A percentile compares a stretch with the other conserved stretches of the same genome.
phyloP scores from a whole-genome alignment of 139 green algal species.

The Zygnema cylindricum region DNA sequence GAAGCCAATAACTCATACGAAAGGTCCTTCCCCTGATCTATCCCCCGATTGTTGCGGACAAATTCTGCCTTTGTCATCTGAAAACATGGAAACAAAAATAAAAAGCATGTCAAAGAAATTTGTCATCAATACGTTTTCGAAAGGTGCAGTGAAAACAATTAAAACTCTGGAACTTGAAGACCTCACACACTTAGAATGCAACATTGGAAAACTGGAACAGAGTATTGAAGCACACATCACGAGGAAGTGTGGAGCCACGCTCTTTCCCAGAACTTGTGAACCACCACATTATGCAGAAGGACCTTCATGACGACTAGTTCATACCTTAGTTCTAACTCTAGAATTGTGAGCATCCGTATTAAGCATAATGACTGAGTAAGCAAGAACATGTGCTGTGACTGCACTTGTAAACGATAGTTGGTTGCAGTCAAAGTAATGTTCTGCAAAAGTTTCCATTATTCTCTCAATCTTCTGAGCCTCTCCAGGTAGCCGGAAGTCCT shows the following conservation, averaged over 20 bases:
- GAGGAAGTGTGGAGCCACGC: background rate
- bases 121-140: no score
- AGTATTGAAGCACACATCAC: background rate
- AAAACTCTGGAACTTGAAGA: no score
- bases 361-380: conserved; percentile 94
- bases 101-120: no score
- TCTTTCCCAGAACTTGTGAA: background rate
- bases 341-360: conserved; percentile 96
- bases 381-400: conserved; percentile 86
- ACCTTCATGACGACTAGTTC: no score
- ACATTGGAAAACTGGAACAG: conserved; percentile 1
- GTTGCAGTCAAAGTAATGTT: conserved; percentile 78
- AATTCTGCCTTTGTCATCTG: conserved; percentile 47
- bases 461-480: conserved; percentile 92
- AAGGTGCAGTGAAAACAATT: no score
- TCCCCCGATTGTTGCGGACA: conserved; percentile 37
- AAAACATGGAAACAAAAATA: no score
- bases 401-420: conserved; percentile 74
- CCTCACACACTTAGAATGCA: background rate
- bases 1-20: conserved; percentile 73
- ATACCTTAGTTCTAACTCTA: conserved; percentile 82
- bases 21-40: conserved; percentile 66
- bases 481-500: conserved; percentile 69
- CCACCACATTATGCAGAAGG: conserved; percentile 28
- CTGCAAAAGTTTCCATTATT: conserved; percentile 91